Evolutionary conservation across 495 filamentous ascomycete genomes (phyloP), one percentile per base, ranked within the genome.

Genomic region (Pyrenula massariospora): DNA sequence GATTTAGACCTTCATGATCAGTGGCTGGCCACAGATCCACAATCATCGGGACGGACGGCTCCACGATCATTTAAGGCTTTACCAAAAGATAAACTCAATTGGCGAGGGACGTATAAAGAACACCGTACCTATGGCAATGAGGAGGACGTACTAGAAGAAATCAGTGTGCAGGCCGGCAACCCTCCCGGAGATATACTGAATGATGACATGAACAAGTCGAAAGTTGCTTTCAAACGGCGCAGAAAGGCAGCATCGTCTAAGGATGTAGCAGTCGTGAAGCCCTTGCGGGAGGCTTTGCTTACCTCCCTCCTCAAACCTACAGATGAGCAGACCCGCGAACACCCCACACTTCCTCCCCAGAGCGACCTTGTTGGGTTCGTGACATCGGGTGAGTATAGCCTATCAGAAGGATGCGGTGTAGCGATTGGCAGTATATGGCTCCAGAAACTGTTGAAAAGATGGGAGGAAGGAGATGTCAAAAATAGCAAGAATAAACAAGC

Each of bases 341-440:
- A 88, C 57, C 81, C 88, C 0, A 64, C 79, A 0, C 81, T 88
- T 3, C 93, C 93, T 0, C 68, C 71, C 1, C 86, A 87, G 58
- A 76, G 79, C 12, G 89, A 96, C 63, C 72, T 96, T 24, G 86
- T 98, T 47, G 93, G 93, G 0, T 98, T 95, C 65, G 84, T 96
- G 21, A 96, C 90, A 22, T 87, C 84, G 1, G 93, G 92, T 1
- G 85, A 87, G 53, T 96, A 85, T 60, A 87, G 87, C 60, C 74
- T 96, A 2, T 83, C 81, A 3, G 81, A 90, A 57, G 93, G 92
- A 1, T 78, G 77, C 63, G 85, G 83, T 0, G 84, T 84, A 22
- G 91, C 84, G 0, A 76, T 98, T 57, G 93, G 88, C 0, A 84
- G 78, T 19, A 68, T 96, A 21, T 69, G 79, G 2, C 69, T 91